Percentiles rank a stretch among this genome's conserved stretches.
Conservation (phyloP, 768 basidiomycete genomes). For the Cyclocybe cylindracea region DNA sequence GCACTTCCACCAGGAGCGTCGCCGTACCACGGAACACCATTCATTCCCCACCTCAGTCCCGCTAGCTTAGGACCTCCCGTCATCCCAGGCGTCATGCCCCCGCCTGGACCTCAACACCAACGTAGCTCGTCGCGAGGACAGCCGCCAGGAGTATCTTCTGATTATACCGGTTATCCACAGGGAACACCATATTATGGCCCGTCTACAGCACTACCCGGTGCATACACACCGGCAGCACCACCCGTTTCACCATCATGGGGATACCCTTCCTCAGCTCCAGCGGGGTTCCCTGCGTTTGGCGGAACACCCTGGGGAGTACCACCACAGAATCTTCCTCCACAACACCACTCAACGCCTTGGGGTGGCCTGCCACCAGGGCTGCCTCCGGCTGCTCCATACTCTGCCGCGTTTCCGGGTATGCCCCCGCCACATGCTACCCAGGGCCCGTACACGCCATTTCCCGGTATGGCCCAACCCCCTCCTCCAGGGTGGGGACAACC, state of each 20-base stretch:
- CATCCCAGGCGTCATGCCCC: conserved; percentile 23
- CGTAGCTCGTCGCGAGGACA: not conserved
- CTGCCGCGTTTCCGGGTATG: not conserved
- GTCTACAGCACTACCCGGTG: conserved; percentile 11
- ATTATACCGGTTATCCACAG: conserved; percentile 29
- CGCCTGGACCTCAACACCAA: not conserved
- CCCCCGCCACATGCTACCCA: not conserved
- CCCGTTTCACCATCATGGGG: conserved; percentile 11
- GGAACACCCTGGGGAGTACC: conserved; percentile 16
- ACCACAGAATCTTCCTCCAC: conserved; percentile 12
- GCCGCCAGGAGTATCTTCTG: not conserved
- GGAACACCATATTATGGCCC: conserved; percentile 14
- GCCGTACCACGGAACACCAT: not conserved
- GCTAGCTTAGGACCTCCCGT: not conserved
- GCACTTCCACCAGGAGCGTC: conserved; percentile 17
- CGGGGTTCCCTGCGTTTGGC: conserved; percentile 14
- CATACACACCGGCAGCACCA: conserved; percentile 11
- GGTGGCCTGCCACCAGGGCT: conserved; percentile 2
- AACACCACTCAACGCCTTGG: conserved; percentile 12
- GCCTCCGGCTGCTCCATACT: conserved; percentile 6
- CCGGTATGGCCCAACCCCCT: not conserved
- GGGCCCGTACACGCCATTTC: not conserved
- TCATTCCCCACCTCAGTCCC: too few species aligned
- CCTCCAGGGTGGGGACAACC: conserved; percentile 7
- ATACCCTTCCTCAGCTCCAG: conserved; percentile 15